A percentile compares a stretch with the other conserved stretches of the same genome.
These are phyloP conservation scores for Dittrichia graveolens DNA, from an alignment of 129 eudicot genomes.

Conservation along the genomic window DNA sequence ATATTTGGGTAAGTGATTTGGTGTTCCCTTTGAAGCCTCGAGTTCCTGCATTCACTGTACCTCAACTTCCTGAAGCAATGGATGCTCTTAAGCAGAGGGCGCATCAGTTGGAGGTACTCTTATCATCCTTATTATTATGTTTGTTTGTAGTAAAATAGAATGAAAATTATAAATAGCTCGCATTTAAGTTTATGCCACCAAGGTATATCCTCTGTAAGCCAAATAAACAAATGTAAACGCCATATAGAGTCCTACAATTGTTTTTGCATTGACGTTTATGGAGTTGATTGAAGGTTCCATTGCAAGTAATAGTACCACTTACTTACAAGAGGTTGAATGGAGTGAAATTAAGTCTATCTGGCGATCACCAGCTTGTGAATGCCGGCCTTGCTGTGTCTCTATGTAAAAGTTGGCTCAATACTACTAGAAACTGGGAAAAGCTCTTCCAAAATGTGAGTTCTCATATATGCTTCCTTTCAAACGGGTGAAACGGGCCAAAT, in stretches of 20 bases:
- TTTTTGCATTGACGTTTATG: conserved; percentile 25
- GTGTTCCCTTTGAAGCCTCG: conserved; percentile 59
- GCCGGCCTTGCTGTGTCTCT: conserved; percentile 92
- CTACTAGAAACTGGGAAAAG: conserved; percentile 52
- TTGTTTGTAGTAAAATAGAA: no score
- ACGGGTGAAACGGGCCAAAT: background rate
- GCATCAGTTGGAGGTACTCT: conserved; percentile 53
- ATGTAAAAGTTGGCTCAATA: conserved; percentile 74
- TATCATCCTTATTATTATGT: background rate
- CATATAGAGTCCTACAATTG: background rate
- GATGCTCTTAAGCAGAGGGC: conserved; percentile 67
- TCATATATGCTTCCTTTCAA: background rate
- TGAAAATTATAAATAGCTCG: no score
- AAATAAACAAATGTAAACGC: conserved; percentile 1
- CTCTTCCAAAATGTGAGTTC: conserved; percentile 55
- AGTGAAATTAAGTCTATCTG: conserved; percentile 67
- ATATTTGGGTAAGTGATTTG: conserved; percentile 41
- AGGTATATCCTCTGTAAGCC: no score
- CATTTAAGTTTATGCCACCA: no score
- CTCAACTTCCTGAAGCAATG: conserved; percentile 86
- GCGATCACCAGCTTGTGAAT: conserved; percentile 79
- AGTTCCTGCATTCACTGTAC: conserved; percentile 84
- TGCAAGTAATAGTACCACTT: conserved; percentile 65
- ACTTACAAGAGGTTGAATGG: conserved; percentile 47
- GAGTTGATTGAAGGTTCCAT: conserved; percentile 54